Conservation (phyloP, 306 rosid genomes). For the Pyrus betulifolia region DNA sequence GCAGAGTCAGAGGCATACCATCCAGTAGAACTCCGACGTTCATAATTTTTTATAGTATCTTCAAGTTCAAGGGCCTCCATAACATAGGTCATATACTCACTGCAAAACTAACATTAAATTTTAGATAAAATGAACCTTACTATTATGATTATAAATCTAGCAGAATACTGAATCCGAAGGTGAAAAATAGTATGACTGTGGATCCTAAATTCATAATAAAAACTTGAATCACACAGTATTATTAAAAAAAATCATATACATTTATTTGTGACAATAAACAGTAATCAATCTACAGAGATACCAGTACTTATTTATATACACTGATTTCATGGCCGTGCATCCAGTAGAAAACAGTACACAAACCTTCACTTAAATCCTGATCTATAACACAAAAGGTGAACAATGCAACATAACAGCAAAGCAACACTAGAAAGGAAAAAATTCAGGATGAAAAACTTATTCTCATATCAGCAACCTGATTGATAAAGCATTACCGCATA, state of each 20-base stretch:
- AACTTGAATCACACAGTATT: background rate
- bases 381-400: background rate
- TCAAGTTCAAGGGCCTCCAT: conserved; percentile 83
- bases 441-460: background rate
- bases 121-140: conserved; percentile 7
- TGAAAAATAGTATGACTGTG: background rate
- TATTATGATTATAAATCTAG: conserved; percentile 12
- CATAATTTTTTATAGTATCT: conserved; percentile 70
- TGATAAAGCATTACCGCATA: background rate
- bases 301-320: background rate
- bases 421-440: background rate
- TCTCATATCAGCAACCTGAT: background rate
- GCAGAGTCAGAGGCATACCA: conserved; percentile 50
- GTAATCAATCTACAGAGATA: background rate
- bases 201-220: background rate
- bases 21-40: conserved; percentile 68
- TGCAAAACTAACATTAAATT: conserved; percentile 40
- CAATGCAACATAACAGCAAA: background rate
- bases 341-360: background rate
- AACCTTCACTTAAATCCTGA: background rate
- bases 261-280: background rate
- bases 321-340: background rate
- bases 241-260: background rate
- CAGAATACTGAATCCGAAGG: conserved; percentile 4
- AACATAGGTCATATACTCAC: conserved; percentile 78